Evolutionary conservation across 208 protist species (phyloP).

Genomic region (Trypanosoma mega): DNA sequence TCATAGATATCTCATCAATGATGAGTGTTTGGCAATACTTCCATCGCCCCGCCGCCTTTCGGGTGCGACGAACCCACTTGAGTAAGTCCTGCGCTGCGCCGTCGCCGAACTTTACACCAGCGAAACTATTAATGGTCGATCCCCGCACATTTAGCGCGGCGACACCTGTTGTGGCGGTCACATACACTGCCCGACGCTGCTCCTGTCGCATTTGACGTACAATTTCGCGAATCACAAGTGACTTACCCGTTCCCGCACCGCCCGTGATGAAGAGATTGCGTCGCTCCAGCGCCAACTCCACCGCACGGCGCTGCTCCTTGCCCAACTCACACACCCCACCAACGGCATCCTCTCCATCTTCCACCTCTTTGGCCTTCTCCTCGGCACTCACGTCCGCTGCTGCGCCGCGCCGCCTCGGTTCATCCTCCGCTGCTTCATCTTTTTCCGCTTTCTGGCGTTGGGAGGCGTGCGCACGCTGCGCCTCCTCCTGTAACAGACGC

Average conservation of each 20-base stretch:
- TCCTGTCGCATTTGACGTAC: constrained; percentile 24
- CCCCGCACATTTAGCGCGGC: constrained; percentile 62
- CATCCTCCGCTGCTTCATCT: background rate
- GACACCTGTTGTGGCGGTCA: constrained; percentile 62
- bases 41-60: constrained; percentile 38
- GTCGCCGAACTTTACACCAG: constrained; percentile 40
- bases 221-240: constrained; percentile 50
- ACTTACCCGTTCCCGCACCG: constrained; percentile 66
- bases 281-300: constrained; percentile 27
- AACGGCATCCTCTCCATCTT: background rate
- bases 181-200: constrained; percentile 32
- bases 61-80: constrained; percentile 32
- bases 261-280: constrained; percentile 65
- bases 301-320: constrained; percentile 30
- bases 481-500: constrained; percentile 26
- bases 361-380: background rate
- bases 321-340: constrained; percentile 4
- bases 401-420: background rate
- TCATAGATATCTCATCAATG: constrained; percentile 81
- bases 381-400: background rate
- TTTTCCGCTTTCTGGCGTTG: background rate
- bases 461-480: constrained; percentile 4
- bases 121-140: constrained; percentile 54
- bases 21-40: constrained; percentile 47
- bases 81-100: constrained; percentile 31